Evolutionary conservation across 2,329 filamentous ascomycete species (phyloP), one percentile per base, ranked within the genome.

Genomic region (Ascochyta lentis): DNA sequence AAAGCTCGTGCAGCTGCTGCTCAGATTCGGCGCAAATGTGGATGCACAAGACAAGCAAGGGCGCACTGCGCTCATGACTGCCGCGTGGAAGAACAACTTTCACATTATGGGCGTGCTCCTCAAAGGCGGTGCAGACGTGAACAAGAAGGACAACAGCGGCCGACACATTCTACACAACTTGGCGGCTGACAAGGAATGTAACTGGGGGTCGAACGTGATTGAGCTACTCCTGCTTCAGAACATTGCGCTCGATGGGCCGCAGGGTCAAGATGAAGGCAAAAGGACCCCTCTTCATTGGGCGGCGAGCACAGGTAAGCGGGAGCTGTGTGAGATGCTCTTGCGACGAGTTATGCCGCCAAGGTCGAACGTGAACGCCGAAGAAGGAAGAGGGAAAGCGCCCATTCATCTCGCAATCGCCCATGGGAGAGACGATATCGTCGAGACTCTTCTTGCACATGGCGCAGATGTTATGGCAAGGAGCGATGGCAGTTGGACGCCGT

Each of bases 201-300:
- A 80, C 34, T 82, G 80, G 80, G 78, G 77, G 1, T 70, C 78
- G 27, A 76, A 80, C 55, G 76, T 80, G 16, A 73, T 82, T 16
- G 66, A 71, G 15, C 51, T 78, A 45, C 56, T 82, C 34, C 58
- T 82, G 42, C 61, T 67, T 19, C 76, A 74, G 4, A 67, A 72
- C 22, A 77, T 78, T 54, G 62, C 69, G 10, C 67, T 81, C 27
- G 78, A 80, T 58, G 77, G 75, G 6, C 62, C 64, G 4, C 66
- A 67, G 1, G 77, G 74, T 0, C 71, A 74, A 26, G 80, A 82
- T 63, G 75, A 76, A 47, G 66, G 81, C 22, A 80, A 80, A 9
- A 77, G 84, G 12, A 84, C 81, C 27, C 81, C 84, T 3, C 67
- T 86, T 38, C 78, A 86, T 56, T 86, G 84, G 83, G 83, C 84